These are phyloP conservation scores for Aspergillus caelatus DNA, from an alignment of 2,329 filamentous ascomycete genomes.

Conservation along the genomic window DNA sequence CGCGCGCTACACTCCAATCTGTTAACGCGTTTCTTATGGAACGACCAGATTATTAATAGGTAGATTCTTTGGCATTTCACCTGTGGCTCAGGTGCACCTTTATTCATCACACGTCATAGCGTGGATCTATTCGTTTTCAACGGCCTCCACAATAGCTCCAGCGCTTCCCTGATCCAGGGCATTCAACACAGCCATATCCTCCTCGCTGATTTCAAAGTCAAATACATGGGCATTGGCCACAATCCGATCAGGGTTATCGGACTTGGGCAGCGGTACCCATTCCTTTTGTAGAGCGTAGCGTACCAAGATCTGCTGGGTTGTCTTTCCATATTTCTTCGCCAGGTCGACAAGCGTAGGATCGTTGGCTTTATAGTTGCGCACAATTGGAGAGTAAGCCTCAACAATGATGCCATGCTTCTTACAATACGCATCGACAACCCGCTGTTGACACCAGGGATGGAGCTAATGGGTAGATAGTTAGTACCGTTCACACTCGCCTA, in stretches of 20 bases:
- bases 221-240: constrained; percentile 66
- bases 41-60: constrained; percentile 37
- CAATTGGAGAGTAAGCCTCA: constrained; percentile 57
- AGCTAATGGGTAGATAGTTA: constrained; percentile 50
- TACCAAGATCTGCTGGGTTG: constrained; percentile 75
- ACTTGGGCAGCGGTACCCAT: constrained; percentile 74
- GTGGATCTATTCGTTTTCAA: constrained; percentile 43
- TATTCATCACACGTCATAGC: constrained; percentile 10
- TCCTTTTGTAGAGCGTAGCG: constrained; percentile 83
- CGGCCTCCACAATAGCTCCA: constrained; percentile 53
- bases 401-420: constrained; percentile 54
- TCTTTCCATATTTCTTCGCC: constrained; percentile 72
- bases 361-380: constrained; percentile 71
- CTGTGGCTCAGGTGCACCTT: constrained; percentile 9
- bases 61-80: constrained; percentile 5
- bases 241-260: constrained; percentile 68
- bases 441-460: constrained; percentile 72
- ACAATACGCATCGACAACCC: constrained; percentile 60
- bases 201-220: constrained; percentile 58
- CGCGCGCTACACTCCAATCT: constrained; percentile 81
- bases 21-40: constrained; percentile 87
- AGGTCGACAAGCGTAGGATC: constrained; percentile 67
- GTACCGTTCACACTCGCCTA: background rate
- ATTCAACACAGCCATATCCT: constrained; percentile 61
- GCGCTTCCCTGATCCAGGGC: constrained; percentile 52